phyloP scores from a whole-genome alignment of 2,329 filamentous ascomycete genomes.

The Penicillium sp. region DNA sequence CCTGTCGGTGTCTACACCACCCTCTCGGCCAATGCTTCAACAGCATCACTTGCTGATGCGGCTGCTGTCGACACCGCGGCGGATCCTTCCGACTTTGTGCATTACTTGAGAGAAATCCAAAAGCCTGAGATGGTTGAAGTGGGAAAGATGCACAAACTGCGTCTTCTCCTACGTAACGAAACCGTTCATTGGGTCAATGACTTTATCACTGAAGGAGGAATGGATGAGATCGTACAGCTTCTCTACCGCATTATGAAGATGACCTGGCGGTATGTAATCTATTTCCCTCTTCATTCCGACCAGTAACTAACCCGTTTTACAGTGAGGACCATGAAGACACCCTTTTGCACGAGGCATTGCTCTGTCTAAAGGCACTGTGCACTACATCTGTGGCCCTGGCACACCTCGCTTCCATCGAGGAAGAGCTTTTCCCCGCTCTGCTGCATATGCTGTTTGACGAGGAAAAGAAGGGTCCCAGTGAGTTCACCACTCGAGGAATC shows the following conservation, averaged over 20 bases:
- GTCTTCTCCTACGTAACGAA: constrained; percentile 86
- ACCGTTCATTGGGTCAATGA: constrained; percentile 93
- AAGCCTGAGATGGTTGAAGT: constrained; percentile 85
- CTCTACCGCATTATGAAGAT: constrained; percentile 91
- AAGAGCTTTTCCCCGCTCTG: constrained; percentile 79
- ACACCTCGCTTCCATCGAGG: constrained; percentile 76
- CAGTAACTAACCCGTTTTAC: constrained; percentile 27
- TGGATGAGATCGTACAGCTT: constrained; percentile 84
- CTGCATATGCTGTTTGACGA: constrained; percentile 90
- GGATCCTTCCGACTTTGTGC: constrained; percentile 78
- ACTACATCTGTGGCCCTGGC: constrained; percentile 85
- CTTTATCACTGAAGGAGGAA: constrained; percentile 85
- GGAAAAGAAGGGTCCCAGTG: constrained; percentile 96
- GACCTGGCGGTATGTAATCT: constrained; percentile 76
- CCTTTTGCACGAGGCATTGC: constrained; percentile 83
- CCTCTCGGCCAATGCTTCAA: constrained; percentile 55
- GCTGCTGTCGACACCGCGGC: constrained; percentile 72
- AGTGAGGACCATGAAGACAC: constrained; percentile 96
- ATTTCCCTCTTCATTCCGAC: neutral
- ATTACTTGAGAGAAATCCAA: constrained; percentile 76
- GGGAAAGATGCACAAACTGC: constrained; percentile 91
- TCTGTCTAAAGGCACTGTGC: constrained; percentile 91
- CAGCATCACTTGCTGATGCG: constrained; percentile 57
- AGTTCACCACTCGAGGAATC: constrained; percentile 90
- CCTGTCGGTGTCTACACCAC: constrained; percentile 58